Evolutionary conservation across 1,139 yeast genomes (phyloP).

Genomic region (Wickerhamiella infanticola): DNA sequence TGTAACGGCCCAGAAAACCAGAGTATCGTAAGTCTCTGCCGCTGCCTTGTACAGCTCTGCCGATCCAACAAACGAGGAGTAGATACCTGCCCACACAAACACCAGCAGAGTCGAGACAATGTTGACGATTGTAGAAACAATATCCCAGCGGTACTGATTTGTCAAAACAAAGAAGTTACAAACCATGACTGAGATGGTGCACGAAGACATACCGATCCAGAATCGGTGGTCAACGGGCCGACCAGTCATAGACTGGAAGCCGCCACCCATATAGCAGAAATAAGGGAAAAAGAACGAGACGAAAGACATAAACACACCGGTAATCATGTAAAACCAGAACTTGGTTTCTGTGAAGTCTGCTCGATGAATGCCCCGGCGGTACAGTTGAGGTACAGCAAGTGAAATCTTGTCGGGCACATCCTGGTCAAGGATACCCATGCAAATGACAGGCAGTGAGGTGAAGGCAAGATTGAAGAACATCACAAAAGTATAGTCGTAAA

Average conservation of each 20-base stretch:
- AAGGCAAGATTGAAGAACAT: slow-evolving; percentile 90
- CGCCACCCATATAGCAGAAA: slow-evolving; percentile 40
- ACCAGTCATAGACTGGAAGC: slow-evolving; percentile 49
- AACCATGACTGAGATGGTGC: slow-evolving; percentile 61
- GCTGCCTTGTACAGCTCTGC: slow-evolving; percentile 68
- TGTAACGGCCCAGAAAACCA: slow-evolving; percentile 70
- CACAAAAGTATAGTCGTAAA: slow-evolving; percentile 82
- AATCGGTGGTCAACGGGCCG: slow-evolving; percentile 64
- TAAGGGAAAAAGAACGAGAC: slow-evolving; percentile 82
- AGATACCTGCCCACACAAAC: slow-evolving; percentile 82
- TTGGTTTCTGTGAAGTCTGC: slow-evolving; percentile 66
- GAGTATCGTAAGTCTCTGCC: slow-evolving; percentile 52
- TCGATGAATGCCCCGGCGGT: slow-evolving; percentile 70
- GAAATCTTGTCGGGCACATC: slow-evolving; percentile 77
- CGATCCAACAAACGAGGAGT: slow-evolving; percentile 49
- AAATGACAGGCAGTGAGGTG: slow-evolving; percentile 84
- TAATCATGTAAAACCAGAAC: slow-evolving; percentile 72
- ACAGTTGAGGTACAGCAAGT: slow-evolving; percentile 76
- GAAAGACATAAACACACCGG: slow-evolving; percentile 78
- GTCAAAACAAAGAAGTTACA: slow-evolving; percentile 67
- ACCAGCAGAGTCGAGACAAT: slow-evolving; percentile 50
- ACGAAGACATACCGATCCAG: slow-evolving; percentile 69
- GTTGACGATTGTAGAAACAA: slow-evolving; percentile 54
- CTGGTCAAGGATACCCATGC: slow-evolving; percentile 83
- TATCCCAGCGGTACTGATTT: slow-evolving; percentile 91